Evolutionary conservation across 169 alveolate species (phyloP).

Genomic region (Eimeria necatrix): DNA sequence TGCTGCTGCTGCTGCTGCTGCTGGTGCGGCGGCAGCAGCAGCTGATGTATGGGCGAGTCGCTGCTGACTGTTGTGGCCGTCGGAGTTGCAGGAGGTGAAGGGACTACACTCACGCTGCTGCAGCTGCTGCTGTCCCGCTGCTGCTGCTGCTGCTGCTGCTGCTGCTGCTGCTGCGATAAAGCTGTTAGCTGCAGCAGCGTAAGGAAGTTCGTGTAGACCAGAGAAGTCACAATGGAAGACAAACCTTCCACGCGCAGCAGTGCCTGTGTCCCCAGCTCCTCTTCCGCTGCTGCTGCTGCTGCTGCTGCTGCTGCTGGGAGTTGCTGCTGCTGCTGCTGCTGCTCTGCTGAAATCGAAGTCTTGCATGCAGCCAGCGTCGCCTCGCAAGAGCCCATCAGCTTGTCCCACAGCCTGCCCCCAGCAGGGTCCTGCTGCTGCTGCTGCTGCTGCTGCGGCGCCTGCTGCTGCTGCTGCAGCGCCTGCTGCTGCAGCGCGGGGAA

Average conservation of each 20-base stretch:
- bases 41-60: background rate
- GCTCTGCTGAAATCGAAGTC: conserved; percentile 12
- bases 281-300: conserved; percentile 9
- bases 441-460: background rate
- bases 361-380: conserved; percentile 29
- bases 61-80: background rate
- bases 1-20: no score
- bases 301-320: conserved; percentile 51
- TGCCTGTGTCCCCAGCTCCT: background rate
- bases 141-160: conserved; percentile 26
- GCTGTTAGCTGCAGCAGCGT: conserved; percentile 33
- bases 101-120: background rate
- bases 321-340: conserved; percentile 51
- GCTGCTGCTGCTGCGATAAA: conserved; percentile 45
- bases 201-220: conserved; percentile 14
- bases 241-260: background rate
- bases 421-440: conserved; percentile 6
- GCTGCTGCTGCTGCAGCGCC: conserved; percentile 14
- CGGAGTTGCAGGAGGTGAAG: background rate
- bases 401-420: conserved; percentile 5
- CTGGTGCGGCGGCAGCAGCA: conserved; percentile 1
- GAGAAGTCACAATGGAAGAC: conserved; percentile 8
- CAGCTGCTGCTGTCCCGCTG: background rate
- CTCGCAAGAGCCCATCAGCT: conserved; percentile 4
- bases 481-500: conserved; percentile 28